A percentile compares a stretch with the other conserved stretches of the same genome.
These are phyloP conservation scores for Albophoma yamanashiensis DNA, from an alignment of 2,329 filamentous ascomycete genomes.

Conservation along the genomic window DNA sequence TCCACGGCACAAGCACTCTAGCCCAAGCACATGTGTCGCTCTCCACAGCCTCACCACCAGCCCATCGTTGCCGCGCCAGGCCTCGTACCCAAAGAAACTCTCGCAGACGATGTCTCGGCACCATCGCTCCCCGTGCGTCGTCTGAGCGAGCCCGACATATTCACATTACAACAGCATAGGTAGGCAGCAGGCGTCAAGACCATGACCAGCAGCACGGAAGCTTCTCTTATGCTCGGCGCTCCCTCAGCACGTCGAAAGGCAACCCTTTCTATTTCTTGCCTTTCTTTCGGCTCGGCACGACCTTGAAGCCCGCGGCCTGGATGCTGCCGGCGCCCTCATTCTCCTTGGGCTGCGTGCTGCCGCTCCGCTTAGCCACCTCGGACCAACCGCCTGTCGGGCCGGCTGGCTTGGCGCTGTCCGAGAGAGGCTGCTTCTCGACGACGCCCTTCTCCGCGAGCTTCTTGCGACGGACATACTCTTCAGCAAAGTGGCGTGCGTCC, in stretches of 20 bases:
- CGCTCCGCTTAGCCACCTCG: constrained; percentile 92
- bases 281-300: constrained; percentile 90
- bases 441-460: constrained; percentile 89
- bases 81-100: neutral
- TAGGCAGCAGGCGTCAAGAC: neutral
- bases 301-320: constrained; percentile 63
- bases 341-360: constrained; percentile 29
- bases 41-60: neutral
- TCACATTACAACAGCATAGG: neutral
- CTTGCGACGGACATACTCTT: constrained; percentile 88
- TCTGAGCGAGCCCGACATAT: neutral
- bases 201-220: neutral
- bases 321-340: constrained; percentile 26
- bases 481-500: constrained; percentile 84
- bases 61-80: neutral
- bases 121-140: neutral
- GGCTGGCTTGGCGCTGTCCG: constrained; percentile 33
- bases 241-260: constrained; percentile 6
- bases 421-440: constrained; percentile 59
- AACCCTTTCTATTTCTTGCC: constrained; percentile 51
- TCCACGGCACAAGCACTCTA: neutral
- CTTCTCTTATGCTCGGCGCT: constrained; percentile 3
- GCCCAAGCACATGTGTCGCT: neutral
- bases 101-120: neutral
- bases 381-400: constrained; percentile 66